A percentile compares a stretch with the other conserved stretches of the same genome.
phyloP scores from a whole-genome alignment of 805 yeast species.

The Sungouiella blattae region DNA sequence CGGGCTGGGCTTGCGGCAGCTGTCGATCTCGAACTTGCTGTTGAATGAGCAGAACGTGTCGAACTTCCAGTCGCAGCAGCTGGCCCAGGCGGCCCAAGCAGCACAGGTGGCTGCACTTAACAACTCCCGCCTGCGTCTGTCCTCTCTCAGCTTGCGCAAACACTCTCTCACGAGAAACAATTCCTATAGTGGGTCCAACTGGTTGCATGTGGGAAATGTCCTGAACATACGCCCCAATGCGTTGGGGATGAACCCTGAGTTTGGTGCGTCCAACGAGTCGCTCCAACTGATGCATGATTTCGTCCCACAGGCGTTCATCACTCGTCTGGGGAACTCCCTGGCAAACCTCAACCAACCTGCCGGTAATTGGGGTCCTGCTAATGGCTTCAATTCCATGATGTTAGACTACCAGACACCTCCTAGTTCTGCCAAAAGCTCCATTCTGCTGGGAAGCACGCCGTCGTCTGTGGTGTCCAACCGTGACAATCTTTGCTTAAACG shows the following conservation, averaged over 20 bases:
- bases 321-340: conserved; percentile 23
- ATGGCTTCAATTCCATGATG: conserved; percentile 34
- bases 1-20: conserved; percentile 28
- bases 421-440: conserved; percentile 29
- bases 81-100: conserved; percentile 6
- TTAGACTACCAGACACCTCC: conserved; percentile 42
- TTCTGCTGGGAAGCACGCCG: conserved; percentile 18
- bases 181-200: conserved; percentile 31
- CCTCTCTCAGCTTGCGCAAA: conserved; percentile 37
- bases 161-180: conserved; percentile 43
- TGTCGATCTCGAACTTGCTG: conserved; percentile 39
- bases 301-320: conserved; percentile 39
- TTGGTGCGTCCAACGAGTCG: conserved; percentile 34
- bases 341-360: conserved; percentile 4
- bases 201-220: conserved; percentile 45
- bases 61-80: conserved; percentile 21
- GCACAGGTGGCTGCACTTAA: conserved; percentile 11
- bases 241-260: conserved; percentile 16
- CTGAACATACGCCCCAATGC: conserved; percentile 27
- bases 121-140: conserved; percentile 30
- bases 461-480: conserved; percentile 9
- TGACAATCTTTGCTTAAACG: conserved; percentile 5
- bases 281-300: conserved; percentile 43
- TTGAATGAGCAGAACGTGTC: conserved; percentile 38
- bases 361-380: conserved; percentile 6